Evolutionary conservation across 805 yeast genomes (phyloP).

Genomic region (Ascoidea asiatica): DNA sequence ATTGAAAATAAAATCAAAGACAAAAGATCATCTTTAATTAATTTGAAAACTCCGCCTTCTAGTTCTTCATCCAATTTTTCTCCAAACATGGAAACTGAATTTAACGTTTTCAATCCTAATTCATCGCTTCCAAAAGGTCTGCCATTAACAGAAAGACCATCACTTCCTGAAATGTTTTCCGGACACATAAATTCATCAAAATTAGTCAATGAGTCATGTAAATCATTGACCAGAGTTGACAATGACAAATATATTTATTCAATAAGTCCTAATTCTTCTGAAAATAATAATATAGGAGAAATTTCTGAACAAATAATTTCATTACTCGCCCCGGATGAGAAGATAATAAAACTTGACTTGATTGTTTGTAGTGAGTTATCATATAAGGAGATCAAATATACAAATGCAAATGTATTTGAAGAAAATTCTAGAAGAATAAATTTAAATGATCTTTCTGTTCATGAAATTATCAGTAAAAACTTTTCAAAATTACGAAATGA

Average conservation of each 20-base stretch:
- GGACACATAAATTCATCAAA: not conserved
- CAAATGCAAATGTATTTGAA: constrained; percentile 11
- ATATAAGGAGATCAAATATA: constrained; percentile 18
- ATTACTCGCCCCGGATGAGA: constrained; percentile 10
- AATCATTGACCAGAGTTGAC: not conserved
- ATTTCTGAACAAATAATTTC: constrained; percentile 6
- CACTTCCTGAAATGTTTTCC: not conserved
- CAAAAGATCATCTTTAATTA: not conserved
- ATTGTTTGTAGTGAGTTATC: constrained; percentile 15
- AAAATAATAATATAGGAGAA: not conserved
- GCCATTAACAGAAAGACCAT: not conserved
- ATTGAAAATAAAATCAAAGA: too few relatives aligned
- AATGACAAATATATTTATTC: too few relatives aligned
- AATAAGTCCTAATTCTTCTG: too few relatives aligned
- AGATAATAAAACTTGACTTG: constrained; percentile 14
- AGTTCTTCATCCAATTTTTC: not conserved
- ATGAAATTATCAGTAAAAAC: constrained; percentile 18
- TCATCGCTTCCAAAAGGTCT: too few relatives aligned
- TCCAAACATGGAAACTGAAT: too few relatives aligned
- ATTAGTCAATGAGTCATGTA: not conserved
- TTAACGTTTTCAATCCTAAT: too few relatives aligned
- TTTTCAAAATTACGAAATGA: constrained; percentile 11
- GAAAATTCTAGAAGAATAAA: constrained; percentile 14
- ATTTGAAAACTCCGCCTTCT: too few relatives aligned
- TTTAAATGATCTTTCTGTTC: constrained; percentile 18